Conservation (phyloP, 495 filamentous ascomycete species). For the Hypomontagnella monticulosa region DNA sequence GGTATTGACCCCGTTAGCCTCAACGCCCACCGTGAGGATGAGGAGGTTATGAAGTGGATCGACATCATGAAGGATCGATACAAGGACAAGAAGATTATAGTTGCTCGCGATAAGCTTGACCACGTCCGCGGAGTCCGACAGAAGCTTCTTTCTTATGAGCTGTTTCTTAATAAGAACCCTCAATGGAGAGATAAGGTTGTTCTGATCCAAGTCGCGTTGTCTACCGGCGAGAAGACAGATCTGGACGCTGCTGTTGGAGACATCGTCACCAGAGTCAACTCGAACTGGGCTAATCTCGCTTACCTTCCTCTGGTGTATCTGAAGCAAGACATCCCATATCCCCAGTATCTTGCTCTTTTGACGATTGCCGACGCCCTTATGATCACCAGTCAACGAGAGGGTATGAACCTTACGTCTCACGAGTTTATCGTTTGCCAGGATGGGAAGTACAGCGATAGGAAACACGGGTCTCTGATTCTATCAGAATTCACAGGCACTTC, state of each 20-base stretch:
- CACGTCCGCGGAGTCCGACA: conserved; percentile 88
- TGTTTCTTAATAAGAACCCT: conserved; percentile 92
- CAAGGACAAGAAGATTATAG: conserved; percentile 85
- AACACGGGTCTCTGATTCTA: conserved; percentile 86
- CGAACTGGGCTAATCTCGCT: conserved; percentile 82
- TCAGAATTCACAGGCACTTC: conserved; percentile 94
- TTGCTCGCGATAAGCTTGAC: conserved; percentile 92
- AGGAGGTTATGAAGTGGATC: conserved; percentile 79
- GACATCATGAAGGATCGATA: conserved; percentile 81
- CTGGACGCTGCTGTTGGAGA: conserved; percentile 87
- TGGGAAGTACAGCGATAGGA: conserved; percentile 75
- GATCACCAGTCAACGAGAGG: conserved; percentile 91
- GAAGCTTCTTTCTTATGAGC: conserved; percentile 90
- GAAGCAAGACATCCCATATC: conserved; percentile 90
- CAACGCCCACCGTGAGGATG: conserved; percentile 73
- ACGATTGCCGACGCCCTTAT: conserved; percentile 89
- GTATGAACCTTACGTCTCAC: conserved; percentile 94
- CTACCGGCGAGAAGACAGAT: conserved; percentile 84
- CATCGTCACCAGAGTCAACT: conserved; percentile 93
- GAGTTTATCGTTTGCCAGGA: conserved; percentile 95
- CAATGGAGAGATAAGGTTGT: conserved; percentile 88
- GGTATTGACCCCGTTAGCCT: conserved; percentile 86
- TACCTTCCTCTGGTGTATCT: conserved; percentile 94
- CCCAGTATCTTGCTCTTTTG: conserved; percentile 88
- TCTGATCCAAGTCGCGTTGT: conserved; percentile 91